These are phyloP conservation scores for Fusarium veterinarium DNA, from an alignment of 2,329 filamentous ascomycete species.

Conservation along the genomic window DNA sequence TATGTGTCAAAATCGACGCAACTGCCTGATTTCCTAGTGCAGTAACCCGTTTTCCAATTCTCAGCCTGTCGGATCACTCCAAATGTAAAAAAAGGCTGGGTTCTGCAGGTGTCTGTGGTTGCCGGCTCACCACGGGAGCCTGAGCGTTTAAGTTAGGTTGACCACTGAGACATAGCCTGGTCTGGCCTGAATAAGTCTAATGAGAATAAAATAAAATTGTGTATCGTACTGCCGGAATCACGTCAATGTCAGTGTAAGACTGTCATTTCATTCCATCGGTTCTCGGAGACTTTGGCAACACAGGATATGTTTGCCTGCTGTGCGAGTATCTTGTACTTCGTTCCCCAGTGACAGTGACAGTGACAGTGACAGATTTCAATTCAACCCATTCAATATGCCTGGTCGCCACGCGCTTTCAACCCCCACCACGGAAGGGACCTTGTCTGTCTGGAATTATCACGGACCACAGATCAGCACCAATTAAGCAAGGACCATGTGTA, in stretches of 20 bases:
- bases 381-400: not conserved
- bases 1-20: constrained; percentile 24
- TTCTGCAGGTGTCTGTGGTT: constrained; percentile 18
- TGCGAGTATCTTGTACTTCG: constrained; percentile 33
- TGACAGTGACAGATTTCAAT: constrained; percentile 3
- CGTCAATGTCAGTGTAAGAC: constrained; percentile 3
- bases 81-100: constrained; percentile 33
- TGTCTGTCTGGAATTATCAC: constrained; percentile 11
- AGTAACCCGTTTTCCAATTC: constrained; percentile 19
- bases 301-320: not conserved
- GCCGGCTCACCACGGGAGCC: constrained; percentile 26
- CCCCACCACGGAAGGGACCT: constrained; percentile 31
- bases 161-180: constrained; percentile 10
- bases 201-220: constrained; percentile 17
- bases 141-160: constrained; percentile 9
- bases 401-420: constrained; percentile 25
- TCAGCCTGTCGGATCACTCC: constrained; percentile 33
- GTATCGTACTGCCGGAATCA: constrained; percentile 28
- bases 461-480: constrained; percentile 24
- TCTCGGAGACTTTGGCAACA: constrained; percentile 16
- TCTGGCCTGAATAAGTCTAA: constrained; percentile 2
- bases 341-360: constrained; percentile 2
- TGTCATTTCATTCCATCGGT: not conserved
- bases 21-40: constrained; percentile 28
- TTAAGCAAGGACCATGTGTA: constrained; percentile 39